Percentiles rank a stretch among this genome's conserved stretches.
Conservation (phyloP, 306 rosid species). For the Ormosia semicastrata region DNA sequence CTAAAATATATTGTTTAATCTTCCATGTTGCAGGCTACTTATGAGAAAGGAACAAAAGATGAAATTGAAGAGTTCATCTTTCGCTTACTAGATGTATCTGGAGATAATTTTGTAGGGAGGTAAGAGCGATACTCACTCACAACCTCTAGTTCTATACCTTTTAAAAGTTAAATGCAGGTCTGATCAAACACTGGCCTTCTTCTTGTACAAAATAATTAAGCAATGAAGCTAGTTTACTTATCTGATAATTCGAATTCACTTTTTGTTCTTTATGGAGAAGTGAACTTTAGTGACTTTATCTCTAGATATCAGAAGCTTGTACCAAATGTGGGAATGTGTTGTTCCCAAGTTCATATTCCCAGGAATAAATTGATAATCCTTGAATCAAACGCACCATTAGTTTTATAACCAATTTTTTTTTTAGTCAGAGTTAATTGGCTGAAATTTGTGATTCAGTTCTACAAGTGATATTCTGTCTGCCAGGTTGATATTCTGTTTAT, state of each 20-base stretch:
- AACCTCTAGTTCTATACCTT: neutral
- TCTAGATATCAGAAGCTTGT: neutral
- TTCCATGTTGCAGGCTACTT: slow-evolving; percentile 57
- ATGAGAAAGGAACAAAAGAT: slow-evolving; percentile 80
- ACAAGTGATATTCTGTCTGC: neutral
- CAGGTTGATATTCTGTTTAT: neutral
- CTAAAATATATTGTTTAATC: neutral
- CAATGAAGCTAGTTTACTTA: neutral
- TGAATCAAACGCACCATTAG: neutral
- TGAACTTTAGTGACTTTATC: neutral
- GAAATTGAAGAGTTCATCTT: slow-evolving; percentile 80
- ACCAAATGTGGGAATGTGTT: no score
- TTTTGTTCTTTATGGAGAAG: neutral
- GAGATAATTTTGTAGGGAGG: slow-evolving; percentile 54
- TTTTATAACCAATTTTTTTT: neutral
- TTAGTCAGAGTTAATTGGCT: neutral
- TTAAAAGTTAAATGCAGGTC: slow-evolving; percentile 3
- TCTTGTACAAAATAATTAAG: neutral
- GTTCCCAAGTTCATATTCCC: no score
- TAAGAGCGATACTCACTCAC: slow-evolving; percentile 21
- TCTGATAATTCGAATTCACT: neutral
- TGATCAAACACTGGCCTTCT: neutral
- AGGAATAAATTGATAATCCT: no score
- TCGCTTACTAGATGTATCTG: slow-evolving; percentile 56
- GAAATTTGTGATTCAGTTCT: slow-evolving; percentile 18